Evolutionary conservation across 2,329 filamentous ascomycete species (phyloP).

Genomic region (Epichloe hybrida): DNA sequence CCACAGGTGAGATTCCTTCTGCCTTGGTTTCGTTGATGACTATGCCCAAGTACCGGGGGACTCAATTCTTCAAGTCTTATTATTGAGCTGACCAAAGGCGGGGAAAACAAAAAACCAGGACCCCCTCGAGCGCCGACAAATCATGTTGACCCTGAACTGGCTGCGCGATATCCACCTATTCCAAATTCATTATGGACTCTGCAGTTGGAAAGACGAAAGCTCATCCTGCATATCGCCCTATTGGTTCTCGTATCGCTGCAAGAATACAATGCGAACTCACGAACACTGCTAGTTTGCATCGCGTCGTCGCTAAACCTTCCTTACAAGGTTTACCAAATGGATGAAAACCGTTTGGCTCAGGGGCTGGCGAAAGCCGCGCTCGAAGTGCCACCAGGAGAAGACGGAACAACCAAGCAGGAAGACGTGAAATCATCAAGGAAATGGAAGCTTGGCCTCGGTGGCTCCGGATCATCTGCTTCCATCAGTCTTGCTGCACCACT

Average conservation of each 20-base stretch:
- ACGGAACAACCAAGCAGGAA: slow-evolving; percentile 30
- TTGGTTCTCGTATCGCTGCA: slow-evolving; percentile 64
- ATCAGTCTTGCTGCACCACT: slow-evolving; percentile 66
- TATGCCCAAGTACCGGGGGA: background rate
- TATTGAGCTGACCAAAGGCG: background rate
- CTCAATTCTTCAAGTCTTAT: background rate
- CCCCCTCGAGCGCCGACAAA: slow-evolving; percentile 27
- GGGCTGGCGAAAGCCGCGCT: too few relatives aligned
- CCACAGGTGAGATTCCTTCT: slow-evolving; percentile 20
- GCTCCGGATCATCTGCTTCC: slow-evolving; percentile 29
- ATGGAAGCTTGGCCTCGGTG: slow-evolving; percentile 52
- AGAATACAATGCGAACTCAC: slow-evolving; percentile 61
- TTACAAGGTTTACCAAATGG: too few relatives aligned
- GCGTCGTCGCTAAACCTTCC: too few relatives aligned
- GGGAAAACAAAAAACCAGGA: slow-evolving; percentile 20
- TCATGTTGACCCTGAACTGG: slow-evolving; percentile 33
- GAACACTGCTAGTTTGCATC: slow-evolving; percentile 56
- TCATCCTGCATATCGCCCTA: slow-evolving; percentile 60
- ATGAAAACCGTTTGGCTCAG: too few relatives aligned
- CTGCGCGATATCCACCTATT: slow-evolving; percentile 42
- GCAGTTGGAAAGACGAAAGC: slow-evolving; percentile 44
- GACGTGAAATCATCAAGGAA: slow-evolving; percentile 51
- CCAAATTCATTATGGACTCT: slow-evolving; percentile 48
- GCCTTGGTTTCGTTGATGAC: background rate
- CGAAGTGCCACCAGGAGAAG: too few relatives aligned